These are phyloP conservation scores for Paramecium sexaurelia DNA, from an alignment of 73 alveolate species.

Conservation along the genomic window DNA sequence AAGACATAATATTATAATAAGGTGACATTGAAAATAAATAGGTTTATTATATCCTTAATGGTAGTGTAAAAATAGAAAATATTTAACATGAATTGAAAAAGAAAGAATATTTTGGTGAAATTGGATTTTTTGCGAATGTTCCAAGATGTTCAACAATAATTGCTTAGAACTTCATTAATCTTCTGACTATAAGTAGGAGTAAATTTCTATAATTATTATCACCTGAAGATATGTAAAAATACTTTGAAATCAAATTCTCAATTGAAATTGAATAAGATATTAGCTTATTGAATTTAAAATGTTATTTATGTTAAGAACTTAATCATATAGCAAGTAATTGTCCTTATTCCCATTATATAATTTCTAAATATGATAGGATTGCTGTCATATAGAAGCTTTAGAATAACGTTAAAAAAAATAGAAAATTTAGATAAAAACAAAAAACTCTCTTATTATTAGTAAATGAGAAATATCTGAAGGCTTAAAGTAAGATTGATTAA, in stretches of 20 bases:
- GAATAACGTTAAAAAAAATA: background rate
- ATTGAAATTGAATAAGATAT: slow-evolving; percentile 19
- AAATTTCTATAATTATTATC: background rate
- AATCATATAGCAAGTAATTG: slow-evolving; percentile 3
- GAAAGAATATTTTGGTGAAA: slow-evolving; percentile 73
- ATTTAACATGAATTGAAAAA: background rate
- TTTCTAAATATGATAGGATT: background rate
- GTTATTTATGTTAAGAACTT: background rate
- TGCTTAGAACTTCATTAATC: slow-evolving; percentile 53
- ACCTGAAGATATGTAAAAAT: slow-evolving; percentile 7
- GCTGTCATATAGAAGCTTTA: background rate
- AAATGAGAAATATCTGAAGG: background rate
- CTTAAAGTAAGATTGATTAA: background rate
- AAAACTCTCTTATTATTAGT: background rate
- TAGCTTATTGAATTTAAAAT: background rate
- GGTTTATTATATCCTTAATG: background rate
- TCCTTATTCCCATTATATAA: background rate
- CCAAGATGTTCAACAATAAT: slow-evolving; percentile 69
- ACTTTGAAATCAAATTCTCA: slow-evolving; percentile 40
- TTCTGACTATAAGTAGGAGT: background rate
- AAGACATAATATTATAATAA: background rate
- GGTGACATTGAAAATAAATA: background rate
- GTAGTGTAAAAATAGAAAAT: background rate
- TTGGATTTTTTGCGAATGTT: slow-evolving; percentile 71
- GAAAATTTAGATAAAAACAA: background rate